Percentiles rank a stretch among this genome's conserved stretches.
These are phyloP conservation scores for Cladosporium sphaerospermum DNA, from an alignment of 2,329 filamentous ascomycete species.

Conservation along the genomic window DNA sequence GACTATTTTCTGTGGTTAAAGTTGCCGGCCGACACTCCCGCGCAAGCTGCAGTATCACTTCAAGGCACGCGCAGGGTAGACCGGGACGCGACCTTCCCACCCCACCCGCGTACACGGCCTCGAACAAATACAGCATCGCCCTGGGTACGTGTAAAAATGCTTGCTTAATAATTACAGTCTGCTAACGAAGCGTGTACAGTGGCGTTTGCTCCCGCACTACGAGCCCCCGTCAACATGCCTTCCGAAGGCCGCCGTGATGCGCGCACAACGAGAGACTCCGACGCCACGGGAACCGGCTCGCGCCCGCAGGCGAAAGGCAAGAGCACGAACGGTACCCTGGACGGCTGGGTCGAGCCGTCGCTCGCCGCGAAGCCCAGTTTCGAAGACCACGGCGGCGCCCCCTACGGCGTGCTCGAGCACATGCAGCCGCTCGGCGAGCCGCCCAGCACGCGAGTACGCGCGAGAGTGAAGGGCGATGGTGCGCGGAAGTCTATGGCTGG, in stretches of 20 bases:
- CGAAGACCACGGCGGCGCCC: conserved; percentile 67
- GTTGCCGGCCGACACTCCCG: neutral
- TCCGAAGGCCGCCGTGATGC: conserved; percentile 10
- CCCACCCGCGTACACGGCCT: conserved; percentile 1
- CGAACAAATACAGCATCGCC: conserved; percentile 11
- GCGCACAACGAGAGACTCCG: neutral
- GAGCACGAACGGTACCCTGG: conserved; percentile 29
- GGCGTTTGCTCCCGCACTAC: conserved; percentile 11
- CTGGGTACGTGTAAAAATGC: conserved; percentile 5
- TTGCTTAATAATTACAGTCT: neutral
- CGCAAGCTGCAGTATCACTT: too few relatives aligned
- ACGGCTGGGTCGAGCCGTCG: conserved; percentile 49
- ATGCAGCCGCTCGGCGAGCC: conserved; percentile 76
- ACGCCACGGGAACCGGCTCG: neutral
- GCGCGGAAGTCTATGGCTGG: conserved; percentile 36
- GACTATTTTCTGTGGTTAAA: too few relatives aligned
- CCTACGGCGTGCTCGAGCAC: conserved; percentile 70
- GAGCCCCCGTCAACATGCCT: conserved; percentile 5
- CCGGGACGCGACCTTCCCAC: neutral
- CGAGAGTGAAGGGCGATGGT: conserved; percentile 43
- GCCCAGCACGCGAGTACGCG: conserved; percentile 58
- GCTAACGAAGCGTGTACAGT: conserved; percentile 4
- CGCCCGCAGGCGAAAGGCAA: conserved; percentile 19
- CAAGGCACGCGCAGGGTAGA: too few relatives aligned
- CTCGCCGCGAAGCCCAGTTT: conserved; percentile 60